A percentile compares a stretch with the other conserved stretches of the same genome.
phyloP scores from a whole-genome alignment of 495 filamentous ascomycete genomes.

The Baudoinia panamericana region DNA sequence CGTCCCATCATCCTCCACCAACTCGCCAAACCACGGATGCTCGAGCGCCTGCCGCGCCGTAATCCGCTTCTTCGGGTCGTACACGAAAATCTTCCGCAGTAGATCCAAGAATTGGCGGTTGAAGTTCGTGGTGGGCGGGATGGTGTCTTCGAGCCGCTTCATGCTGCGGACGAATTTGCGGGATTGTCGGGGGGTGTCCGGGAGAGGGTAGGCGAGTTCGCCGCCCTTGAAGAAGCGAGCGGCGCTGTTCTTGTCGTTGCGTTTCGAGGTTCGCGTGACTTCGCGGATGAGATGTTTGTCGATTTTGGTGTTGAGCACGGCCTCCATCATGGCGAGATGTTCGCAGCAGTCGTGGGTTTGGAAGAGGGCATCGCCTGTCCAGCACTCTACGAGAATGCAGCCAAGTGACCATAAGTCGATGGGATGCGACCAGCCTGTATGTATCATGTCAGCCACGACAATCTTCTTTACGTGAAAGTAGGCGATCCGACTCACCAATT shows the following conservation, averaged over 20 bases:
- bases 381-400: constrained; percentile 98
- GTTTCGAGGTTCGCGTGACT: constrained; percentile 49
- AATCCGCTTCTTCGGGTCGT: constrained; percentile 80
- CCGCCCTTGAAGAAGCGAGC: constrained; percentile 62
- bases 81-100: constrained; percentile 81
- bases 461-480: not conserved
- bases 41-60: constrained; percentile 83
- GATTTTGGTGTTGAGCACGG: constrained; percentile 29
- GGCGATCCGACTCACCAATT: constrained; percentile 34
- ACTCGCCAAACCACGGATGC: constrained; percentile 90
- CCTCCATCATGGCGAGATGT: constrained; percentile 98
- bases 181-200: constrained; percentile 76
- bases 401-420: constrained; percentile 99
- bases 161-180: constrained; percentile 89
- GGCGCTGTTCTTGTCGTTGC: constrained; percentile 58
- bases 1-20: constrained; percentile 74
- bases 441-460: not conserved
- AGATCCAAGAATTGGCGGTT: constrained; percentile 79
- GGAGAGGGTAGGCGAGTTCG: constrained; percentile 72
- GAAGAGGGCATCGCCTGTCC: constrained; percentile 92
- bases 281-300: constrained; percentile 63
- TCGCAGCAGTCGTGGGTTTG: constrained; percentile 98
- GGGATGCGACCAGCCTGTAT: constrained; percentile 72
- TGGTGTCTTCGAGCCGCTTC: constrained; percentile 87
- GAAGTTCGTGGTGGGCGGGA: constrained; percentile 65